These are phyloP conservation scores for Claviceps sp. DNA, from an alignment of 2,329 filamentous ascomycete species.

Conservation along the genomic window DNA sequence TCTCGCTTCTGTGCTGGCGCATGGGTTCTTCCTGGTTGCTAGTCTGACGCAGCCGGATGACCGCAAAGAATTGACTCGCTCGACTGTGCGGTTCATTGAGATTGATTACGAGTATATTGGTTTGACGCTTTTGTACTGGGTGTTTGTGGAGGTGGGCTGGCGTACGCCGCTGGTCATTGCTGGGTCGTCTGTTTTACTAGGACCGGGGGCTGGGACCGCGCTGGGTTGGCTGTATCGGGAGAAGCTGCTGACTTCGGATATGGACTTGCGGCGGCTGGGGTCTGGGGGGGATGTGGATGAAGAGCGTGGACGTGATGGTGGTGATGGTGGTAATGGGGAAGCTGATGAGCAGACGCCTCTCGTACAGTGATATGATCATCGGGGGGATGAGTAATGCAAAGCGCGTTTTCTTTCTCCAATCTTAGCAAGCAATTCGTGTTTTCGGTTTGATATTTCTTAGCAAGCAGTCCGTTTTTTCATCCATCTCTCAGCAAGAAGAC, in stretches of 20 bases:
- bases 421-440: background rate
- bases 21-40: slow-evolving; percentile 28
- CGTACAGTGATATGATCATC: slow-evolving; percentile 9
- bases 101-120: slow-evolving; percentile 32
- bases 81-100: slow-evolving; percentile 30
- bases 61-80: slow-evolving; percentile 35
- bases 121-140: slow-evolving; percentile 38
- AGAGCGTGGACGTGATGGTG: slow-evolving; percentile 7
- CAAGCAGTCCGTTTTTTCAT: background rate
- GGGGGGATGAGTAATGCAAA: background rate
- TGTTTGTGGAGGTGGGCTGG: slow-evolving; percentile 37
- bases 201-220: slow-evolving; percentile 25
- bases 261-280: slow-evolving; percentile 9
- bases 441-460: background rate
- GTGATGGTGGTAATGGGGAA: background rate
- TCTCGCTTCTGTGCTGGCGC: slow-evolving; percentile 27
- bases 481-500: background rate
- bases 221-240: slow-evolving; percentile 28
- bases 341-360: slow-evolving; percentile 22
- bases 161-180: slow-evolving; percentile 21
- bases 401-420: background rate
- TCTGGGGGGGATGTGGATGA: slow-evolving; percentile 8
- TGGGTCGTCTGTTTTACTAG: slow-evolving; percentile 18
- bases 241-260: slow-evolving; percentile 15
- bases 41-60: slow-evolving; percentile 26